Percentiles rank a stretch among this genome's conserved stretches.
Conservation (phyloP, 495 filamentous ascomycete species). For the Massariosphaeria phaeospora region DNA sequence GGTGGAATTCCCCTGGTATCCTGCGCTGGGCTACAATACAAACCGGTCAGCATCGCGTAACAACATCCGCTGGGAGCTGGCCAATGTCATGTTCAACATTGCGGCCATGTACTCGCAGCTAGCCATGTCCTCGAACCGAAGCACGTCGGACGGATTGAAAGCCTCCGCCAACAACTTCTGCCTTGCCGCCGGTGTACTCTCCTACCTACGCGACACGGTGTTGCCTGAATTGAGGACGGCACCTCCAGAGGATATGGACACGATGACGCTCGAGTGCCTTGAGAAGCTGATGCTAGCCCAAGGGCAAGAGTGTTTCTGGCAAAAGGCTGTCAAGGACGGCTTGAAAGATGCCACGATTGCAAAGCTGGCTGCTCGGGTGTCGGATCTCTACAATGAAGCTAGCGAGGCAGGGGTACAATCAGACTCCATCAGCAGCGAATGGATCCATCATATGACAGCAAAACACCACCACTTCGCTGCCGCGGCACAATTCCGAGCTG, state of each 20-base stretch:
- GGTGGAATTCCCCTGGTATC: conserved; percentile 93
- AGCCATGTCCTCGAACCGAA: conserved; percentile 73
- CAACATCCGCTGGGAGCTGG: conserved; percentile 90
- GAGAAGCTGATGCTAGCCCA: conserved; percentile 83
- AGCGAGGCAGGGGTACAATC: conserved; percentile 83
- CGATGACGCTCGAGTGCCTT: conserved; percentile 74
- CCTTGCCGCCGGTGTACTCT: conserved; percentile 77
- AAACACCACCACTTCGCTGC: conserved; percentile 98
- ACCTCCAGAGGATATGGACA: conserved; percentile 95
- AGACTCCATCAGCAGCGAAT: conserved; percentile 82
- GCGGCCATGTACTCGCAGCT: conserved; percentile 91
- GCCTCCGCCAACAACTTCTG: conserved; percentile 88
- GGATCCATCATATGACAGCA: conserved; percentile 97
- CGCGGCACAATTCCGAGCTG: conserved; percentile 90
- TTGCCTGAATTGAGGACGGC: conserved; percentile 79
- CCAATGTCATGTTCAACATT: conserved; percentile 89
- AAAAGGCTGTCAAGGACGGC: conserved; percentile 90
- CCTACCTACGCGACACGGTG: conserved; percentile 70
- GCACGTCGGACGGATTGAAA: conserved; percentile 77
- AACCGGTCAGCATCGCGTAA: conserved; percentile 73
- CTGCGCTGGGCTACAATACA: conserved; percentile 84
- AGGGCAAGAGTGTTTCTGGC: conserved; percentile 96
- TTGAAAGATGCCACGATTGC: conserved; percentile 89
- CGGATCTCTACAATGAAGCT: conserved; percentile 81
- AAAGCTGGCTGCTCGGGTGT: conserved; percentile 85